Base-by-base conservation (phyloP, 352 stramenopile genomes). In the Bremia lactucae region DNA sequence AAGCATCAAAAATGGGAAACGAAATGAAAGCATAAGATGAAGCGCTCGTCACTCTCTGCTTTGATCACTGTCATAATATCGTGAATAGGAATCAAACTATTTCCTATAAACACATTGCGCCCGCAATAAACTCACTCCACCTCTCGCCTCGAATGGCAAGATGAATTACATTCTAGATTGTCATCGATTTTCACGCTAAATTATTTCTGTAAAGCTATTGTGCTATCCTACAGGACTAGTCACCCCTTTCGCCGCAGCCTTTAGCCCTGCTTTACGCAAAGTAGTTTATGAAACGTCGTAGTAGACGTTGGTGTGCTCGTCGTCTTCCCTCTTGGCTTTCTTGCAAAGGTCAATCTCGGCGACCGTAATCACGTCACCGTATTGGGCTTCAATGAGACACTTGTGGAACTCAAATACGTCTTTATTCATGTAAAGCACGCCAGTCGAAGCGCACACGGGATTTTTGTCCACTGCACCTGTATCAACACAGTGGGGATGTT, bases 341-440 rank as follows among this genome's bases (percentile, higher is more conserved):
- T 46, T 45, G 42, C 62, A 78, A 13, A 65, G 42, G 9, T 58
- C 48, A 60, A 78, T 79, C 59, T 68, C 59, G 31, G 67, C 51
- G 13, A 66, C 33, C 37, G 59, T 44, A 13, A 84, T 49, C 31
- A 59, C 52, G 25, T 53, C 42, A 6, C 56, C 58, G 4, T 60
- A 49, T 11, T 65, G 33, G 16, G 53, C 36, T 16, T 49, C 26
- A 15, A 59, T 53, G 11, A 75, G 34, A 49, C 72, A 84, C 55
- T 77, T 55, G 28, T 79, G 54, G 49, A 73, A 84, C 34, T 41
- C 23, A 28, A 81, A 71, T 6, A 79, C 58, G n/a, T 71, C 69
- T 29, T 48, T 31, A 46, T 84, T 84, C 46, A 46, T 33, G 42
- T 79, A 74, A 29, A 68, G 48, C 36, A 52, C 66, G 49, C 71